These are phyloP conservation scores for Aspergillus sclerotioniger DNA, from an alignment of 495 filamentous ascomycete species.

Conservation along the genomic window DNA sequence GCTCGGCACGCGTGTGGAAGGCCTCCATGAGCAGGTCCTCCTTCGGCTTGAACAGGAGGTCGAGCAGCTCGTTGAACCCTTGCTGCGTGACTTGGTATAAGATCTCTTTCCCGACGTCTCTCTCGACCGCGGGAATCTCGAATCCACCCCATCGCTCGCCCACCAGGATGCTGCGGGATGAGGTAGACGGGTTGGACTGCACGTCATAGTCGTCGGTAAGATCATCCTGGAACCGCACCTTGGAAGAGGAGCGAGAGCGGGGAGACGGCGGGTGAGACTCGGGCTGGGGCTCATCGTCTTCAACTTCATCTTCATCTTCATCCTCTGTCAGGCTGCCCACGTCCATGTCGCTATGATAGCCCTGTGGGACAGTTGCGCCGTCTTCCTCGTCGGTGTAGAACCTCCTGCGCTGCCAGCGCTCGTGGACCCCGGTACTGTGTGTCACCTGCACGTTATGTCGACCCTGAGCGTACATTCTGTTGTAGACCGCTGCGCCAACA, in stretches of 20 bases:
- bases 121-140: constrained; percentile 76
- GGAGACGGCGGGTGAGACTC: constrained; percentile 53
- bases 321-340: constrained; percentile 26
- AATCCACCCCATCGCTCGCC: constrained; percentile 79
- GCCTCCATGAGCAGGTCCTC: constrained; percentile 75
- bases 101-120: constrained; percentile 81
- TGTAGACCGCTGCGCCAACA: constrained; percentile 38
- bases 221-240: constrained; percentile 80
- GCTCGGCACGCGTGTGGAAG: constrained; percentile 58
- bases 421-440: constrained; percentile 56
- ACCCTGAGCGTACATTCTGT: constrained; percentile 43
- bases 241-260: constrained; percentile 79
- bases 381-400: constrained; percentile 85
- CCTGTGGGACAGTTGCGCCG: constrained; percentile 60
- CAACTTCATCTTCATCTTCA: constrained; percentile 32
- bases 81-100: constrained; percentile 88
- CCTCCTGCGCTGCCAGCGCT: constrained; percentile 69
- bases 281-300: constrained; percentile 32
- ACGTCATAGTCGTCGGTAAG: constrained; percentile 64
- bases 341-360: constrained; percentile 63
- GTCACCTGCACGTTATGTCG: constrained; percentile 37
- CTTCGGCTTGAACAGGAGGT: constrained; percentile 75
- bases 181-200: constrained; percentile 75
- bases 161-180: constrained; percentile 70
- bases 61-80: constrained; percentile 87